Evolutionary conservation across 768 basidiomycete species (phyloP).

Genomic region (Lactifluus hygrophoroides): DNA sequence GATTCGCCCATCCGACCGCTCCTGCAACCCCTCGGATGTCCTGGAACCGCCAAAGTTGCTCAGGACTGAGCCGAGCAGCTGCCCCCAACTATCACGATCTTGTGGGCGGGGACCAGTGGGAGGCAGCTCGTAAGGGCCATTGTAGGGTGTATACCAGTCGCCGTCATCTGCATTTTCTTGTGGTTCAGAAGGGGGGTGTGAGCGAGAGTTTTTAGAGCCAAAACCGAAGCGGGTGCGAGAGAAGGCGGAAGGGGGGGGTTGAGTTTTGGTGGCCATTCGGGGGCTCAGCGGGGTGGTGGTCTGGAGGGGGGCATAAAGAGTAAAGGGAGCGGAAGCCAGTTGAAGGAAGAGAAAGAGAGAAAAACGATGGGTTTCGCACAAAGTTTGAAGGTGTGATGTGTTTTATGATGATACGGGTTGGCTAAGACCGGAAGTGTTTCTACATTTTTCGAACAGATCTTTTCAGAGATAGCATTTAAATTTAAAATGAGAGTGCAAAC

Average conservation of each 20-base stretch:
- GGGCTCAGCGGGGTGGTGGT: neutral
- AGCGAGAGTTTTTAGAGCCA: conserved; percentile 17
- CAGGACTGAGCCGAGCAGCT: conserved; percentile 25
- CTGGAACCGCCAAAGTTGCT: conserved; percentile 10
- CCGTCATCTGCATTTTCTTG: conserved; percentile 28
- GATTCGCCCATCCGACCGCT: conserved; percentile 16
- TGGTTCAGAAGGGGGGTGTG: conserved; percentile 20
- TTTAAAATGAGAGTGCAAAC: neutral
- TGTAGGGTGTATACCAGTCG: conserved; percentile 60
- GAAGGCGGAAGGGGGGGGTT: conserved; percentile 27
- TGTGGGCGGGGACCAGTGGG: neutral
- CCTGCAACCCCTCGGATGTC: neutral
- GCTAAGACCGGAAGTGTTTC: neutral
- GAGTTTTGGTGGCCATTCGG: conserved; percentile 31
- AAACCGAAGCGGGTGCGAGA: conserved; percentile 34
- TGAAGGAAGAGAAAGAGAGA: neutral
- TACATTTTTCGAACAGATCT: neutral
- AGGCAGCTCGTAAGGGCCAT: conserved; percentile 45
- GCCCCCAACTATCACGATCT: conserved; percentile 29
- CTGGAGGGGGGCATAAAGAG: conserved; percentile 5
- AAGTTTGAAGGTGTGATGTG: conserved; percentile 3
- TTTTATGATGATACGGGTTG: conserved; percentile 3
- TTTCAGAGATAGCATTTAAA: neutral
- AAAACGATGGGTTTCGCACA: conserved; percentile 10
- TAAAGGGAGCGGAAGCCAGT: neutral